Evolutionary conservation across 257 asterid genomes (phyloP), one percentile per base, ranked within the genome.

Genomic region (Penstemon newberryi): DNA sequence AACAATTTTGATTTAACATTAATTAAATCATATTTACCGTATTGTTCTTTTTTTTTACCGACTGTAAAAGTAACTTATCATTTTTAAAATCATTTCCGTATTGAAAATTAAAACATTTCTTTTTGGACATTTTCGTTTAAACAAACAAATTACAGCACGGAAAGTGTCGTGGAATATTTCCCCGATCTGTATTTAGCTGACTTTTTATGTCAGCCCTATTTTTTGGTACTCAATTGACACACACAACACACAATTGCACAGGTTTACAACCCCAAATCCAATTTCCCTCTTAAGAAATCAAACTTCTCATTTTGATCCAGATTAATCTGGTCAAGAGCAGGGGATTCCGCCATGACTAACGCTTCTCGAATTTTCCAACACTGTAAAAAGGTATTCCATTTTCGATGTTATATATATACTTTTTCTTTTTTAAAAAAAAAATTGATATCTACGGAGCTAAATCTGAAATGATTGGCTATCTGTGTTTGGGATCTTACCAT

Each of bases 331-430:
- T n/a, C 58, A 69, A 63, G 74, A 65, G 46, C 36, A 7, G 37
- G 38, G 66, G 64, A 51, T 61, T 65, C 46, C 66, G 84, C 59
- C 83, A 87, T 78, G 91, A 78, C 87, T 71, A 78, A 78, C 66
- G 77, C 84, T 33, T 80, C 84, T 67, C 87, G 89, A 71, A 60
- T 91, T 63, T 43, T 84, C 64, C 86, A 83, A 74, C 92, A 89
- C 79, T 83, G 92, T 6, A 80, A 70, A 64, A 87, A 84, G 91
- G 98, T 89, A 60, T n/a, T 46, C 3, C 19, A 40, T 65, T 46
- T 38, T 53, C 52, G 54, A 43, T 41, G 10, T 72, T 9, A 66
- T 63, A 25, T 25, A 25, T 25, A 25, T 25, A 25, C 33, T 39
- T n/a, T 52, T 19, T 49, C 38, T 56, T 1, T 51, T 66, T 36